Base-by-base conservation (phyloP, 2,329 filamentous ascomycete species). In the Colletotrichum cuscutae region DNA sequence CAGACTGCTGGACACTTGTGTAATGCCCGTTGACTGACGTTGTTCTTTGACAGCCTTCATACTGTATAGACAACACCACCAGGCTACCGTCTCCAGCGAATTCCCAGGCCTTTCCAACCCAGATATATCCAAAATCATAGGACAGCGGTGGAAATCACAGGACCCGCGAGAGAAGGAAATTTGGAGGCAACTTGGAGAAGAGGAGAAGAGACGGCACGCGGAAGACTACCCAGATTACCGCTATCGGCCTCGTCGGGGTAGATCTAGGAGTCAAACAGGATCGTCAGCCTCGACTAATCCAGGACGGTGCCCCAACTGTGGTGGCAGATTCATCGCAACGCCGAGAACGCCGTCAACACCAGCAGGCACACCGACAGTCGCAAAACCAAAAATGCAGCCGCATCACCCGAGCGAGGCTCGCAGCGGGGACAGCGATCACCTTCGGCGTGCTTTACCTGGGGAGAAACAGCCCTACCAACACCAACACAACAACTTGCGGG, bases 121-220 rank as follows among this genome's bases (percentile, higher is more conserved):
- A 3, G 95, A 98, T 65, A 97, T 98, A 77, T 98, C 96, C 76
- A 98, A 98, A 84, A 97, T 98, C 77, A 97, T 98, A 77, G 96
- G 96, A 65, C 91, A 95, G 81, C 93, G 95, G 89, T 99, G 97
- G 97, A 91, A 93, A 78, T 89, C 91, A 68, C 92, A 97, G 79
- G 84, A 91, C 4, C 88, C 92, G 28, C 90, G 93, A 65, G 88
- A 92, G 70, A 97, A 97, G 83, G 90, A 91, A 75, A 89, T 92
- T 81, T 99, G 97, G 97, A 97, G 97, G 82, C 88, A 89, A 73
- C 89, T 97, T 69, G 97, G 97, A 73, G 95, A 97, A 84, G 94
- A 98, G 84, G 97, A 98, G 82, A 98, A 98, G 86, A 87, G 91
- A 74, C 92, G 94, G 22, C 97, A 99, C 82, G 92, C 95, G 79